Evolutionary conservation across 441 rosid genomes (phyloP).

Genomic region (Daphne laureola): DNA sequence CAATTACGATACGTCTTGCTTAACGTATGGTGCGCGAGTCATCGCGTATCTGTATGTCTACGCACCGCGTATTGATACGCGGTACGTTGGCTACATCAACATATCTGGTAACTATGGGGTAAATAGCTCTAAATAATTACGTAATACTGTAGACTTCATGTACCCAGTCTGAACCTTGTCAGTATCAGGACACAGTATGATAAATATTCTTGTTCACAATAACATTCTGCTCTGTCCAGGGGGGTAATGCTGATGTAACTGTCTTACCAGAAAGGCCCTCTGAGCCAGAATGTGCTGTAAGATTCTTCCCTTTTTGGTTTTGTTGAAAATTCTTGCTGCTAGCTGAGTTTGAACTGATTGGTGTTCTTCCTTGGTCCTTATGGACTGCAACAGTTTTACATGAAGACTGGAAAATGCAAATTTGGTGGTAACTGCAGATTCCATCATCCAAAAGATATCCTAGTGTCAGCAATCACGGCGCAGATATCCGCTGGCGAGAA

Average conservation of each 20-base stretch:
- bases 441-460: constrained; percentile 86
- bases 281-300: constrained; percentile 79
- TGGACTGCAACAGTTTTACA: constrained; percentile 56
- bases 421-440: constrained; percentile 90
- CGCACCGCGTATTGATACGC: too few relatives aligned
- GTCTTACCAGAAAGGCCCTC: constrained; percentile 79
- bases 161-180: too few relatives aligned
- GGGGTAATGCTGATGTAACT: constrained; percentile 31
- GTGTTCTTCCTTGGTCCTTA: constrained; percentile 7
- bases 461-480: constrained; percentile 30
- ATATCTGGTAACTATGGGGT: too few relatives aligned
- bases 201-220: constrained; percentile 3
- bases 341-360: constrained; percentile 1
- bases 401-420: constrained; percentile 92
- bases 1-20: too few relatives aligned
- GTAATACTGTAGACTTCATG: too few relatives aligned
- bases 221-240: constrained; percentile 34
- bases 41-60: too few relatives aligned
- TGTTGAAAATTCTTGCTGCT: neutral
- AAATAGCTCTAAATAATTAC: too few relatives aligned
- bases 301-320: constrained; percentile 18
- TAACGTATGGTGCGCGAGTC: too few relatives aligned
- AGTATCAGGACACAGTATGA: too few relatives aligned
- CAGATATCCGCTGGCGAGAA: constrained; percentile 32
- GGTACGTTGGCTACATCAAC: too few relatives aligned